Evolutionary conservation across 306 rosid species (phyloP).

Genomic region (Rosa multiflora): DNA sequence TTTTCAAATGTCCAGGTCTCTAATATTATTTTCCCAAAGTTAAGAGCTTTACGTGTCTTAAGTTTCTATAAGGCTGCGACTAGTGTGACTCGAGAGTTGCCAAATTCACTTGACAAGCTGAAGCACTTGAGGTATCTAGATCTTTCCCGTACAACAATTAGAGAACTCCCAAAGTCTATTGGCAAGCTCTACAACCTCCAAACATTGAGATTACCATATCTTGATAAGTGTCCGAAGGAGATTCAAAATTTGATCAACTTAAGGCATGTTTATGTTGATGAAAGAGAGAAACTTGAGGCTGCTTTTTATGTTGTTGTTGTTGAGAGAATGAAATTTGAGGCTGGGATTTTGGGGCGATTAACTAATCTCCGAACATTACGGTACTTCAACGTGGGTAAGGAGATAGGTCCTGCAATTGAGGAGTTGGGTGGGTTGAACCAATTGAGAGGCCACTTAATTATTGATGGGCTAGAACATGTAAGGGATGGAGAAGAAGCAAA

Average conservation of each 20-base stretch:
- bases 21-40: too few relatives aligned
- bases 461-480: neutral
- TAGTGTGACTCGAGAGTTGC: too few relatives aligned
- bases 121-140: conserved; percentile 20
- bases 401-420: neutral
- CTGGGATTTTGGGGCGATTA: neutral
- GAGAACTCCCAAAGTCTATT: conserved; percentile 4
- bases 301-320: too few relatives aligned
- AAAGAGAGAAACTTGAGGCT: too few relatives aligned
- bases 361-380: neutral
- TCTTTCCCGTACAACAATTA: neutral
- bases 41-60: too few relatives aligned
- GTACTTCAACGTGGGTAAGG: neutral
- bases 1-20: too few relatives aligned
- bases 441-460: neutral
- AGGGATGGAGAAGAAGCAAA: neutral
- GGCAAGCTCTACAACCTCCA: conserved; percentile 1
- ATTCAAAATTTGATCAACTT: neutral
- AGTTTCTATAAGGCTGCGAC: too few relatives aligned
- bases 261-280: neutral
- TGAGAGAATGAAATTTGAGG: neutral
- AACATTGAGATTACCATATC: neutral
- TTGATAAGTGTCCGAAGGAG: neutral
- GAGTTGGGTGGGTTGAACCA: neutral
- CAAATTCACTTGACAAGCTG: neutral